Evolutionary conservation across 768 basidiomycete species (phyloP).

Genomic region (Boletus rufocinnamomeus): DNA sequence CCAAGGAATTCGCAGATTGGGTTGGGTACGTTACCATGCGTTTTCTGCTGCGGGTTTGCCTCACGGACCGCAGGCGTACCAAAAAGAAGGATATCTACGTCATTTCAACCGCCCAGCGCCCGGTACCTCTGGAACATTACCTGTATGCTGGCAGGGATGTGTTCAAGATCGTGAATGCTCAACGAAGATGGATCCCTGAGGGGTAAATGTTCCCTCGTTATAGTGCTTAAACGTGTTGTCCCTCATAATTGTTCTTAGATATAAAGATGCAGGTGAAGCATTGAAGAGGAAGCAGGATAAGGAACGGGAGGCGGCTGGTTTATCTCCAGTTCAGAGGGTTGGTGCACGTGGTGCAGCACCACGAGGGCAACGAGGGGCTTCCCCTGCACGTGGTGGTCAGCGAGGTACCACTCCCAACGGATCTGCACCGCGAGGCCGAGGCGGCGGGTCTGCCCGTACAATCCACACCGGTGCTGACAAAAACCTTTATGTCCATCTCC

Average conservation of each 20-base stretch:
- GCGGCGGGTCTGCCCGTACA: conserved; percentile 52
- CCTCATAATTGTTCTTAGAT: conserved; percentile 47
- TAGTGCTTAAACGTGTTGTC: background rate
- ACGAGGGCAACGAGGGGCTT: conserved; percentile 48
- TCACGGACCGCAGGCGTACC: conserved; percentile 65
- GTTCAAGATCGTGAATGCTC: conserved; percentile 89
- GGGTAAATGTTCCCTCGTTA: conserved; percentile 53
- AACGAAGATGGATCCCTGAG: conserved; percentile 66
- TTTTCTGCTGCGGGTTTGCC: conserved; percentile 4
- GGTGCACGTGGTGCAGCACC: conserved; percentile 75
- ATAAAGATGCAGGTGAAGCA: conserved; percentile 88
- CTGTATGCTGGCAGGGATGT: conserved; percentile 92
- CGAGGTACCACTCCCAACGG: conserved; percentile 50
- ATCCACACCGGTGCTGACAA: conserved; percentile 78
- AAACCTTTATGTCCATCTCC: conserved; percentile 90
- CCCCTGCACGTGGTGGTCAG: conserved; percentile 53
- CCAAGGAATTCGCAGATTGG: conserved; percentile 98
- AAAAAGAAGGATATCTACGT: conserved; percentile 99
- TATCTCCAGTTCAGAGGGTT: conserved; percentile 80
- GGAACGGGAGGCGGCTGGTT: conserved; percentile 92
- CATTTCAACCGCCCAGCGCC: conserved; percentile 93
- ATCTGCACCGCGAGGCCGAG: conserved; percentile 37
- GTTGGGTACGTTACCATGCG: conserved; percentile 72
- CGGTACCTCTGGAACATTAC: conserved; percentile 96
- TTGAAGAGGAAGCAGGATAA: conserved; percentile 95